phyloP scores from a whole-genome alignment of 495 filamentous ascomycete genomes.

The Talaromyces adpressus region DNA sequence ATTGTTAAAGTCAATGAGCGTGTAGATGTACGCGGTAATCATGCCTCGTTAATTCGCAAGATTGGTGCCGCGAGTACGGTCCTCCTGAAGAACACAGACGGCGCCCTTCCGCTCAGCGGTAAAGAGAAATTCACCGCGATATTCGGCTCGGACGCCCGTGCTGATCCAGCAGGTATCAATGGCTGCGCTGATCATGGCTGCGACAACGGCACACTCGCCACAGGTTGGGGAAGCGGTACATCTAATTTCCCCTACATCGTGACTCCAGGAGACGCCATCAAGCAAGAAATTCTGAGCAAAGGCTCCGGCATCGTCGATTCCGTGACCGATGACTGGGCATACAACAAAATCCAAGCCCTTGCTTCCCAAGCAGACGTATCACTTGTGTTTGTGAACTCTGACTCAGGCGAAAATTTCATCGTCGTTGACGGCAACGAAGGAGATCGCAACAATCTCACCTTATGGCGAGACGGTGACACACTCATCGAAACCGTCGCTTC shows the following conservation, averaged over 20 bases:
- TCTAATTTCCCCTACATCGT: conserved; percentile 43
- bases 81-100: conserved; percentile 54
- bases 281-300: conserved; percentile 44
- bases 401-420: conserved; percentile 48
- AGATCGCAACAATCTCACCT: conserved; percentile 43
- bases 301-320: conserved; percentile 34
- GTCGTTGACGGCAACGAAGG: conserved; percentile 46
- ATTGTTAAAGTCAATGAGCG: conserved; percentile 20
- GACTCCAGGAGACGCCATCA: conserved; percentile 53
- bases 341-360: conserved; percentile 16
- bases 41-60: conserved; percentile 44
- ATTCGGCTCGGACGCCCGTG: conserved; percentile 57
- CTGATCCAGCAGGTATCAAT: conserved; percentile 37
- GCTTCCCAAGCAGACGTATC: conserved; percentile 40
- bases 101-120: conserved; percentile 44
- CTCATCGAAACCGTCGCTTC: conserved; percentile 51
- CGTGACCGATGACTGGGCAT: conserved; percentile 29
- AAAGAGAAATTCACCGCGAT: conserved; percentile 47
- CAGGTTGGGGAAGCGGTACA: conserved; percentile 53
- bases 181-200: conserved; percentile 37
- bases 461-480: conserved; percentile 42
- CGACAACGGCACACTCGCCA: conserved; percentile 50
- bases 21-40: conserved; percentile 46
- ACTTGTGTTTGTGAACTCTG: conserved; percentile 54
- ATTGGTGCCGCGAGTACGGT: conserved; percentile 54